Evolutionary conservation across 495 filamentous ascomycete species (phyloP).

Genomic region (Copromyces sp.): DNA sequence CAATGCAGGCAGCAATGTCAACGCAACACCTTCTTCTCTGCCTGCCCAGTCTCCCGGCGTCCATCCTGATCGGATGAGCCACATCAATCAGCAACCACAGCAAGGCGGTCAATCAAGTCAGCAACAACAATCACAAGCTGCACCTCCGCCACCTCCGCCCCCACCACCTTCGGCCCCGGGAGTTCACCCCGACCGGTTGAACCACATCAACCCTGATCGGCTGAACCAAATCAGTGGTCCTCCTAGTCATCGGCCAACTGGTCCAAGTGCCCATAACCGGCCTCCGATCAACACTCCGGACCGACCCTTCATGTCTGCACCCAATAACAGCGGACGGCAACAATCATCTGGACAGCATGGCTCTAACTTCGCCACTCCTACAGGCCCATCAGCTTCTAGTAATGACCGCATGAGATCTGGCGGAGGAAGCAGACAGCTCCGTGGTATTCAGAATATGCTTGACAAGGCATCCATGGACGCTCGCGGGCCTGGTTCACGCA

Average conservation of each 20-base stretch:
- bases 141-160: conserved; percentile 10
- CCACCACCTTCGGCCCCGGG: conserved; percentile 15
- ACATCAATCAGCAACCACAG: conserved; percentile 17
- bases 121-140: conserved; percentile 8
- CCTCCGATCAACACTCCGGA: conserved; percentile 24
- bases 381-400: conserved; percentile 33
- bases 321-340: conserved; percentile 13
- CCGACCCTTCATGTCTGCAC: conserved; percentile 21
- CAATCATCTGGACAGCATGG: conserved; percentile 17
- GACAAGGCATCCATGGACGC: conserved; percentile 30
- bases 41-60: conserved; percentile 20
- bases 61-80: conserved; percentile 36
- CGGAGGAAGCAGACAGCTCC: conserved; percentile 31
- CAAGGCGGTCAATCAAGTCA: not conserved
- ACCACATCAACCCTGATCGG: conserved; percentile 42
- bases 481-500: conserved; percentile 23
- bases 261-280: conserved; percentile 15
- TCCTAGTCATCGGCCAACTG: conserved; percentile 10
- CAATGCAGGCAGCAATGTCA: conserved; percentile 8
- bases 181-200: conserved; percentile 4
- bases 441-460: conserved; percentile 42
- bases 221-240: conserved; percentile 24
- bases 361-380: conserved; percentile 33
- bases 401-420: conserved; percentile 37
- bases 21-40: conserved; percentile 21